These are phyloP conservation scores for Plasmodium knowlesi DNA, from an alignment of 169 alveolate species.

Conservation along the genomic window DNA sequence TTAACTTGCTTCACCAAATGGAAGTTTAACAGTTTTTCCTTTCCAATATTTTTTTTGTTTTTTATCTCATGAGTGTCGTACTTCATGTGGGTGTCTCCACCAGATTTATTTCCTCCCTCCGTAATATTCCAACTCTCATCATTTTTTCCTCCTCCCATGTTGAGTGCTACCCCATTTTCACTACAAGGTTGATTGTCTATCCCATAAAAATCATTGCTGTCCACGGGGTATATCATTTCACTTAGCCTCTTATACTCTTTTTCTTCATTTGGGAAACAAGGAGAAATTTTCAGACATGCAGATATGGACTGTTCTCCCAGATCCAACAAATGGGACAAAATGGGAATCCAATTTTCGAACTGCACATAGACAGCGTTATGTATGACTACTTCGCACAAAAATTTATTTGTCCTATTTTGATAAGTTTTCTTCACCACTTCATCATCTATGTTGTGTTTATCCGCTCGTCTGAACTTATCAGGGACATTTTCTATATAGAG, in stretches of 20 bases:
- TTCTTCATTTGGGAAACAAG: slow-evolving; percentile 60
- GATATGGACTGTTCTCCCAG: background rate
- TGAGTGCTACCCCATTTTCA: background rate
- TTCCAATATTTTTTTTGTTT: background rate
- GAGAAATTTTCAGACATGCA: background rate
- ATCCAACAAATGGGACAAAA: slow-evolving; percentile 20
- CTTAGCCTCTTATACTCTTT: slow-evolving; percentile 13
- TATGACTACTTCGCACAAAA: slow-evolving; percentile 42
- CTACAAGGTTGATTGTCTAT: background rate
- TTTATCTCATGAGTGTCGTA: background rate
- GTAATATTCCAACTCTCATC: background rate
- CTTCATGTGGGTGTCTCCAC: background rate
- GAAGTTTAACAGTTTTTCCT: slow-evolving; percentile 22
- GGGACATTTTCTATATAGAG: slow-evolving; percentile 42
- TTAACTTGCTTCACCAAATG: slow-evolving; percentile 6
- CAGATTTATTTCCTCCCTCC: background rate
- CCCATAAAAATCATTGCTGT: background rate
- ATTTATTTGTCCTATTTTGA: slow-evolving; percentile 4
- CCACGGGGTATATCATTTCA: slow-evolving; percentile 17
- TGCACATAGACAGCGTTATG: slow-evolving; percentile 4
- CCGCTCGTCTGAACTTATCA: slow-evolving; percentile 2
- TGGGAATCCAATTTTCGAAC: slow-evolving; percentile 20
- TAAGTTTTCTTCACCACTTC: background rate
- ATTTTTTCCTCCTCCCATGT: background rate
- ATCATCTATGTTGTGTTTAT: background rate